Conservation (phyloP, 2,329 filamentous ascomycete genomes). For the Talaromyces funiculosus region DNA sequence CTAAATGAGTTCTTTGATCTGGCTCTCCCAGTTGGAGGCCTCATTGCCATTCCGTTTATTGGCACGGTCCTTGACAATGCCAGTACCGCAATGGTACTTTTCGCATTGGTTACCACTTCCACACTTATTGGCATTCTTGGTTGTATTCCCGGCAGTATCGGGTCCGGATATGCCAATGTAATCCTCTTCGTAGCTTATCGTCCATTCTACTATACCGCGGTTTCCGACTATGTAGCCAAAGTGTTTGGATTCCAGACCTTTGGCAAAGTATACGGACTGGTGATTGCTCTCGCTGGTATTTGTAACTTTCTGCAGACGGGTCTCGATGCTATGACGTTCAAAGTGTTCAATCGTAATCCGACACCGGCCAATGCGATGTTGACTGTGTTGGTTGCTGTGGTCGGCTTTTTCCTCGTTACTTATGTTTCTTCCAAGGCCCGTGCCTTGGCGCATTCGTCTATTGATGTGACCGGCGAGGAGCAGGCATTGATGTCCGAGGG, state of each 20-base stretch:
- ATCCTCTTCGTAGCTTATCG: constrained; percentile 76
- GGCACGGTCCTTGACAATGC: constrained; percentile 72
- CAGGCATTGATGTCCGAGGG: constrained; percentile 5
- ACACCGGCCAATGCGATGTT: constrained; percentile 70
- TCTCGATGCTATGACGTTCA: constrained; percentile 71
- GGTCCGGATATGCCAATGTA: constrained; percentile 67
- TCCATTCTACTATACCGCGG: constrained; percentile 82
- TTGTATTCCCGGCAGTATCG: constrained; percentile 63
- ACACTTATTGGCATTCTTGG: constrained; percentile 73
- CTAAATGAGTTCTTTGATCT: constrained; percentile 84
- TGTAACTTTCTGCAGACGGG: constrained; percentile 79
- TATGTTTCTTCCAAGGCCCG: constrained; percentile 51
- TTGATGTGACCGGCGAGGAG: constrained; percentile 5
- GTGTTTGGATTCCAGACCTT: constrained; percentile 91
- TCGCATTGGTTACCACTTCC: constrained; percentile 63
- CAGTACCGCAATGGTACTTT: constrained; percentile 65
- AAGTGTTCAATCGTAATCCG: constrained; percentile 65
- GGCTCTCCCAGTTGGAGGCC: constrained; percentile 75
- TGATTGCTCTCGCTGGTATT: constrained; percentile 78
- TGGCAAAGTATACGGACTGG: constrained; percentile 86
- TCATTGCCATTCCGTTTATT: constrained; percentile 82
- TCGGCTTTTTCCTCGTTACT: constrained; percentile 60
- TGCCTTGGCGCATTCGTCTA: background rate
- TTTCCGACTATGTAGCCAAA: constrained; percentile 83
- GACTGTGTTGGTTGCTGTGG: constrained; percentile 53